A percentile compares a stretch with the other conserved stretches of the same genome.
Conservation (phyloP, 2,329 filamentous ascomycete species). For the Ophiosphaerella korrae region DNA sequence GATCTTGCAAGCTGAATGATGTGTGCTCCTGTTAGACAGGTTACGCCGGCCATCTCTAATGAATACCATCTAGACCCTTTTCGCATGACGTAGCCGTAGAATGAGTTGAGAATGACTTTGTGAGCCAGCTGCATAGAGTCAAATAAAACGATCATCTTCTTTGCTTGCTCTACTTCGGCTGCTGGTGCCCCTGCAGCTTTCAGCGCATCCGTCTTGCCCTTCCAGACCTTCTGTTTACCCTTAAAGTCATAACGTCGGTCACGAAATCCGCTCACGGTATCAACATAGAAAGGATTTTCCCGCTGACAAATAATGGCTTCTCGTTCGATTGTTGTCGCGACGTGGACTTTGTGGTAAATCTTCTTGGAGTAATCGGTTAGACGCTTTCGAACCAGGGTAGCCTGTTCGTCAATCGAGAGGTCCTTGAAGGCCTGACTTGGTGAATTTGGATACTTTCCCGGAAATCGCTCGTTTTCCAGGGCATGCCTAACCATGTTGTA, state of each 20-base stretch:
- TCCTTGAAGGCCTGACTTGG: constrained; percentile 80
- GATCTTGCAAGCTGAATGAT: constrained; percentile 97
- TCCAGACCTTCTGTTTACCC: constrained; percentile 97
- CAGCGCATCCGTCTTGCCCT: constrained; percentile 87
- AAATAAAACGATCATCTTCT: constrained; percentile 98
- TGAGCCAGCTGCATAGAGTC: constrained; percentile 96
- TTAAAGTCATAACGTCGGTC: constrained; percentile 99
- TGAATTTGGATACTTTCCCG: constrained; percentile 73
- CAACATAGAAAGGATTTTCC: constrained; percentile 97
- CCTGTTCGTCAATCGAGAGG: constrained; percentile 80
- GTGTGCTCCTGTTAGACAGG: constrained; percentile 90
- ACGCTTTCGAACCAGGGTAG: constrained; percentile 78
- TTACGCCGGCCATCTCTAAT: constrained; percentile 98
- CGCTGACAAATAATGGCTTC: constrained; percentile 98
- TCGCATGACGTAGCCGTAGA: constrained; percentile 99
- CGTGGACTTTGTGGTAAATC: constrained; percentile 99
- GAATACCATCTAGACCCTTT: constrained; percentile 99
- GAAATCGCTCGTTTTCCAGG: constrained; percentile 90
- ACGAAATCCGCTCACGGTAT: constrained; percentile 94
- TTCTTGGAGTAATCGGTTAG: constrained; percentile 95
- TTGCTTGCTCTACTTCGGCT: constrained; percentile 85
- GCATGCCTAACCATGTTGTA: constrained; percentile 99
- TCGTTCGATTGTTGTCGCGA: constrained; percentile 86
- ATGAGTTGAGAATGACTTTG: constrained; percentile 98
- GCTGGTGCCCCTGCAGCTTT: constrained; percentile 79